phyloP scores from a whole-genome alignment of 2,329 filamentous ascomycete species.

The Botrytis sinoallii region DNA sequence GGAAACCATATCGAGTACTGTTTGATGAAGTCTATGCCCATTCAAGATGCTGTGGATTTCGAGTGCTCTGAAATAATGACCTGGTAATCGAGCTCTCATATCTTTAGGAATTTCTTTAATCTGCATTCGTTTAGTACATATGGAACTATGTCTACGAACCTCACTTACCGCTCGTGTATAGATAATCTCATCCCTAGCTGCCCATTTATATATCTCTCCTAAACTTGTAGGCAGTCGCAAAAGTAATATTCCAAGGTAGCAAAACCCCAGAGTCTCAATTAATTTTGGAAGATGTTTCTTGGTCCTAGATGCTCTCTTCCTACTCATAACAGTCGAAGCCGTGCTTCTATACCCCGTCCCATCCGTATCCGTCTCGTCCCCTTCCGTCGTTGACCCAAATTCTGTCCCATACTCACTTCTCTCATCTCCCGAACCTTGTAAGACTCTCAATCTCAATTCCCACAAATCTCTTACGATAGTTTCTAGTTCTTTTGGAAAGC shows the following conservation, averaged over 20 bases:
- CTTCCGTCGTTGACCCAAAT: conserved; percentile 39
- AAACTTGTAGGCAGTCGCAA: conserved; percentile 74
- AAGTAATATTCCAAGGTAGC: conserved; percentile 75
- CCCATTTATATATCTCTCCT: conserved; percentile 69
- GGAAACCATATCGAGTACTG: conserved; percentile 58
- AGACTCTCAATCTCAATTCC: conserved; percentile 51
- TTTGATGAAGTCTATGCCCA: conserved; percentile 60
- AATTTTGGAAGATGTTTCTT: conserved; percentile 56
- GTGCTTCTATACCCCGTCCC: conserved; percentile 40
- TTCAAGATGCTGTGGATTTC: conserved; percentile 49
- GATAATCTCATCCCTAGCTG: conserved; percentile 62
- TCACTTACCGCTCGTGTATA: conserved; percentile 64
- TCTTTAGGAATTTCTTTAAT: conserved; percentile 57
- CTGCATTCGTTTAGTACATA: conserved; percentile 37
- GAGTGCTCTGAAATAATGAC: conserved; percentile 57
- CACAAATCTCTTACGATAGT: conserved; percentile 80
- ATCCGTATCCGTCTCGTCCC: conserved; percentile 39
- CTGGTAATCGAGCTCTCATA: conserved; percentile 63
- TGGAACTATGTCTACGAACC: neutral
- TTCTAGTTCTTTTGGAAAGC: conserved; percentile 71
- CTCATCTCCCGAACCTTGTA: conserved; percentile 43
- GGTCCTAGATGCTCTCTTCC: conserved; percentile 22
- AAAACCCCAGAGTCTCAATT: conserved; percentile 71
- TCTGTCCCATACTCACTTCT: conserved; percentile 37
- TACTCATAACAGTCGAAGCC: conserved; percentile 47